Evolutionary conservation across 495 filamentous ascomycete genomes (phyloP).

Genomic region (Pseudoneurospora amorphoporcata): DNA sequence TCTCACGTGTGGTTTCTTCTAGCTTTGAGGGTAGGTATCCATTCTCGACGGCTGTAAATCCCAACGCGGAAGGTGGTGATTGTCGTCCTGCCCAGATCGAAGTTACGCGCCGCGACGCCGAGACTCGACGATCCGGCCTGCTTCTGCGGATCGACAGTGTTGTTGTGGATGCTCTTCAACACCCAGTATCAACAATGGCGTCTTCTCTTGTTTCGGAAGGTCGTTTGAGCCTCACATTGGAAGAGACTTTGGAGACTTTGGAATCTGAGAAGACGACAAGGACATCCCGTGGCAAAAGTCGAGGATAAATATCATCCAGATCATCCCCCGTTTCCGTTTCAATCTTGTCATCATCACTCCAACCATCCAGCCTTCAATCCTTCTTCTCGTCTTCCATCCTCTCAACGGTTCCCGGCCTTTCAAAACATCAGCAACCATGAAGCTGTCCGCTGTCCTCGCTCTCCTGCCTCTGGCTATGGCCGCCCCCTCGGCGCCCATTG

Average conservation of each 20-base stretch:
- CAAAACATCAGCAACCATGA: background rate
- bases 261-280: background rate
- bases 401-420: background rate
- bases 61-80: background rate
- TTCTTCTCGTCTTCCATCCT: background rate
- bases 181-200: background rate
- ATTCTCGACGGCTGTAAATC: background rate
- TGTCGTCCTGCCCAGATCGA: background rate
- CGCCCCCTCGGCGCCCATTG: slow-evolving; percentile 12
- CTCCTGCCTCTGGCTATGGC: slow-evolving; percentile 13
- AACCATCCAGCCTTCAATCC: background rate
- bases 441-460: slow-evolving; percentile 9
- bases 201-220: background rate
- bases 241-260: background rate
- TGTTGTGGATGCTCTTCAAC: background rate
- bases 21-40: background rate
- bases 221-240: background rate
- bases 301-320: background rate
- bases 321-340: background rate
- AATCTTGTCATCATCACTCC: background rate
- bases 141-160: background rate
- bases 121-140: background rate
- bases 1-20: background rate
- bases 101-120: background rate
- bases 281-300: background rate